Evolutionary conservation across 768 basidiomycete genomes (phyloP).

Genomic region (Mycena kentingensis): DNA sequence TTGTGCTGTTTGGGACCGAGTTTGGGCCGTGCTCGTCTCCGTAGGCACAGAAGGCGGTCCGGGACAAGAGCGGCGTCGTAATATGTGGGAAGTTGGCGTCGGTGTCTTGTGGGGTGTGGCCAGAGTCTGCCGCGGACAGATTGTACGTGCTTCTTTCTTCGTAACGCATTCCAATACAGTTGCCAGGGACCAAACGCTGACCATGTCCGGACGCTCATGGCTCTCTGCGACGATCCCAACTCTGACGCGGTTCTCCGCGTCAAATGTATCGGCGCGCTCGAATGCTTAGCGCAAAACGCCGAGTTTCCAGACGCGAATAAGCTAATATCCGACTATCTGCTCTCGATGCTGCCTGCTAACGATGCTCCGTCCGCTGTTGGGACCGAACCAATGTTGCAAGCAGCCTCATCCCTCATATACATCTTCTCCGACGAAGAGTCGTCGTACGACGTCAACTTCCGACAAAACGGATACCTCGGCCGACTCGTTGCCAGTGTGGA

Average conservation of each 20-base stretch:
- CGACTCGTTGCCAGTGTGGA: conserved; percentile 61
- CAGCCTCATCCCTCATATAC: conserved; percentile 82
- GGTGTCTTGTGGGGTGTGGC: conserved; percentile 91
- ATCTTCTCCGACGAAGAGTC: conserved; percentile 88
- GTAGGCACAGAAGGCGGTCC: conserved; percentile 61
- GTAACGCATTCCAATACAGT: not conserved
- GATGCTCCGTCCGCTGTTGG: conserved; percentile 43
- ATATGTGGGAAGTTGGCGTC: conserved; percentile 77
- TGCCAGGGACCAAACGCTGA: conserved; percentile 57
- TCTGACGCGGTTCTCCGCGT: conserved; percentile 60
- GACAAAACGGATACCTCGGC: conserved; percentile 57
- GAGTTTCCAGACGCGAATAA: conserved; percentile 68
- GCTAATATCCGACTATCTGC: conserved; percentile 65
- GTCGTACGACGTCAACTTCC: conserved; percentile 82
- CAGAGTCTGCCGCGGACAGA: conserved; percentile 65
- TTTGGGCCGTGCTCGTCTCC: conserved; percentile 63
- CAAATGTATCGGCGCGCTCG: conserved; percentile 83
- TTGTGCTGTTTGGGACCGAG: conserved; percentile 57
- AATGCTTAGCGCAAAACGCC: conserved; percentile 76
- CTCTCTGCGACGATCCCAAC: conserved; percentile 55
- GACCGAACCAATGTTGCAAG: conserved; percentile 76
- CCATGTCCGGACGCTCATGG: conserved; percentile 66
- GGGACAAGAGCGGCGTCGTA: conserved; percentile 68
- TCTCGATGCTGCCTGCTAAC: conserved; percentile 60
- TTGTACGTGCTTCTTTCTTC: conserved; percentile 47